Percentiles rank a stretch among this genome's conserved stretches.
phyloP scores from a whole-genome alignment of 306 rosid species.

The Malus domestica region DNA sequence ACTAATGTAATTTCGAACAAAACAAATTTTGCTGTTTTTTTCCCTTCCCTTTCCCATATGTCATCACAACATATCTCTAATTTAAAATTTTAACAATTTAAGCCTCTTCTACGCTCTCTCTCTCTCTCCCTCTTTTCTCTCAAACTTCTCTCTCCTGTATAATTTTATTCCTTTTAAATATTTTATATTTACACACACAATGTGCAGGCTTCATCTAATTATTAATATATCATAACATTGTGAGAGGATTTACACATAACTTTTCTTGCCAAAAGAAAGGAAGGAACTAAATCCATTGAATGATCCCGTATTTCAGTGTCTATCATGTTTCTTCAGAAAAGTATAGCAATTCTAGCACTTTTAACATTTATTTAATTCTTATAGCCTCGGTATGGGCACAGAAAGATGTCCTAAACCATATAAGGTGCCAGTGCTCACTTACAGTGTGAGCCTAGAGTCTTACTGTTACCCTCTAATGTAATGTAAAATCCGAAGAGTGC shows the following conservation, averaged over 20 bases:
- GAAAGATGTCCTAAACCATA: not conserved
- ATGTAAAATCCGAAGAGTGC: conserved; percentile 4
- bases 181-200: too few relatives aligned
- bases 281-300: not conserved
- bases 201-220: not conserved
- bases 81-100: too few relatives aligned
- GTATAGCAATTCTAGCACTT: not conserved
- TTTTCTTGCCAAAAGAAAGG: not conserved
- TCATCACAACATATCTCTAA: too few relatives aligned
- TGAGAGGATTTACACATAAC: not conserved
- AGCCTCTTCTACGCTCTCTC: too few relatives aligned
- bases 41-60: too few relatives aligned
- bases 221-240: not conserved
- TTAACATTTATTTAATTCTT: not conserved
- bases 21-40: too few relatives aligned
- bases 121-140: too few relatives aligned
- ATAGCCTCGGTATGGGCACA: too few relatives aligned
- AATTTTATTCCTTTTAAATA: too few relatives aligned
- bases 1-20: too few relatives aligned
- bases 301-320: not conserved
- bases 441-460: not conserved
- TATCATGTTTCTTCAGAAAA: not conserved
- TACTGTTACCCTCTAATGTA: not conserved
- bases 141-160: too few relatives aligned
- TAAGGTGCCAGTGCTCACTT: not conserved